Evolutionary conservation across 2,329 filamentous ascomycete genomes (phyloP), one percentile per base, ranked within the genome.

Genomic region (Neophaeococcomyces mojaviensis): DNA sequence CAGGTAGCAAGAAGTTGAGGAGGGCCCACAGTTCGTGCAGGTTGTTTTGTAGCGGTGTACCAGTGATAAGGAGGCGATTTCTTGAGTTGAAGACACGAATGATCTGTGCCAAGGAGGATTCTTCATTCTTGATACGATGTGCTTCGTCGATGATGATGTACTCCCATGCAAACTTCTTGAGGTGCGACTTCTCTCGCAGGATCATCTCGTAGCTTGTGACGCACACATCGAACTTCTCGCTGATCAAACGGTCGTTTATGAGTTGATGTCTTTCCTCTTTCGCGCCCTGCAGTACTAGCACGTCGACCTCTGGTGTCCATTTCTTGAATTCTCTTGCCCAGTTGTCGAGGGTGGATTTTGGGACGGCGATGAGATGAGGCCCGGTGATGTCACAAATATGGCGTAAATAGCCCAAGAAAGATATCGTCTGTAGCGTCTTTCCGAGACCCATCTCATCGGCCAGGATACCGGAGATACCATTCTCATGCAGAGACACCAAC

Each of bases 161-260:
- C 65, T 98, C 90, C 92, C 92, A 98, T 0, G 92, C 89, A 64
- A 98, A 94, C 66, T 97, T 97, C 70, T 92, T 95, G 55, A 98
- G 68, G 57, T 95, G 88, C 1, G 86, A 75, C 70, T 98, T 97
- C 63, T 98, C 92, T 48, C 92, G 81, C 10, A 98, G 74, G 49
- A 98, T 88, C 90, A 98, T 97, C 66, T 98, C 92, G 69, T 98
- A 98, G 64, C 89, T 96, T 12, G 92, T 98, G 63, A 98, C 86
- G 69, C 90, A 96, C 15, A 97, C 90, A 59, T 98, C 92, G 57
- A 98, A 98, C 55, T 94, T 87, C 64, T 96, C 88, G 49, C 94
- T 86, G 15, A 94, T 76, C n/a, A 98, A 74, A 3, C 87, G 85
- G 13, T 95, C 87, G 54, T 88, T 87, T 65, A 98, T 97, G 44